Percentiles rank a stretch among this genome's conserved stretches.
Evolutionary conservation across 177 flowering plant genomes (phyloP).

Genomic region (Telopea speciosissima): DNA sequence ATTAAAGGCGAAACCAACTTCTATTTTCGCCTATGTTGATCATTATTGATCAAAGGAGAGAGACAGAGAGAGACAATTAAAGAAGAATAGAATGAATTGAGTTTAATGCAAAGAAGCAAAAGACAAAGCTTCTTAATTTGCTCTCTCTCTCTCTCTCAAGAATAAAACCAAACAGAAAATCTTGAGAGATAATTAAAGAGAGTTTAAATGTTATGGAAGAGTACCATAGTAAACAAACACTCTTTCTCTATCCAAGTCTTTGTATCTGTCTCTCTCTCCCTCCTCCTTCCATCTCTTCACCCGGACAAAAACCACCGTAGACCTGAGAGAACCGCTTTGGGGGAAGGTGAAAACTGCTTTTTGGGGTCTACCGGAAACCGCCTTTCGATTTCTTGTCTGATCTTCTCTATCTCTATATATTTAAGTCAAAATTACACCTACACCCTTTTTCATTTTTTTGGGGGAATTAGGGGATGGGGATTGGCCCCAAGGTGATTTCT

Average conservation of each 20-base stretch:
- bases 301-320: conserved; percentile 25
- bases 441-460: no score
- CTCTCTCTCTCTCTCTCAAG: conserved; percentile 10
- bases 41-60: conserved; percentile 14
- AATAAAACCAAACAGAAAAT: conserved; percentile 12
- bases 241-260: background rate
- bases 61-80: conserved; percentile 13
- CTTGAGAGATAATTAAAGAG: conserved; percentile 33
- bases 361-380: background rate
- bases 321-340: conserved; percentile 15
- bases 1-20: conserved; percentile 36
- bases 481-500: no score
- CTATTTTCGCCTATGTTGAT: conserved; percentile 11
- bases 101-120: conserved; percentile 36
- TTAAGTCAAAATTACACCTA: no score
- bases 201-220: background rate
- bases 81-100: conserved; percentile 37
- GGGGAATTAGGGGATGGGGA: no score
- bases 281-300: background rate
- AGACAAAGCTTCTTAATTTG: conserved; percentile 16
- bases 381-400: conserved; percentile 17
- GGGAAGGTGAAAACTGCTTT: conserved; percentile 12
- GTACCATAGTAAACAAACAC: conserved; percentile 10
- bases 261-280: no score
- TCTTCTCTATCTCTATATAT: conserved; percentile 8